Conservation (phyloP, 2,329 filamentous ascomycete species). For the Cryphonectria radicalis region DNA sequence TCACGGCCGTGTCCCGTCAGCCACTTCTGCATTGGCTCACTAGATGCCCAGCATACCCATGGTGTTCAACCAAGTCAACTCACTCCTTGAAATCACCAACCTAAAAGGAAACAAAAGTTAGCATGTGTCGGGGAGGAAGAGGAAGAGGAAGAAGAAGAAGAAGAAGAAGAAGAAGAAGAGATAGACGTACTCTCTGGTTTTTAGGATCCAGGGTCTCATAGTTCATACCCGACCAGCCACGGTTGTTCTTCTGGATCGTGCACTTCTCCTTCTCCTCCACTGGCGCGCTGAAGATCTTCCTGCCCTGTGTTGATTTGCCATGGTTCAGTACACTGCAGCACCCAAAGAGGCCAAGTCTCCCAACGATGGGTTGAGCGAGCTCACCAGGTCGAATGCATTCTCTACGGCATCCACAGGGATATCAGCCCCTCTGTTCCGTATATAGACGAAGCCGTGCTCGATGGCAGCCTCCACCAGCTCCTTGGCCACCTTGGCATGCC, state of each 20-base stretch:
- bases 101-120: conserved; percentile 45
- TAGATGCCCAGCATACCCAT: neutral
- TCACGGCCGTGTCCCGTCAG: neutral
- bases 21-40: neutral
- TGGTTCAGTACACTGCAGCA: neutral
- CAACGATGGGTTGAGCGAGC: neutral
- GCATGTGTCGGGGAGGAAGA: neutral
- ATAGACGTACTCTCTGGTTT: conserved; percentile 68
- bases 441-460: conserved; percentile 87
- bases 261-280: conserved; percentile 74
- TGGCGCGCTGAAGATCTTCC: conserved; percentile 73
- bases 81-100: conserved; percentile 89
- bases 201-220: conserved; percentile 85
- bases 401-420: conserved; percentile 71
- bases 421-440: conserved; percentile 73
- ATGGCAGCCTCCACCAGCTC: conserved; percentile 79
- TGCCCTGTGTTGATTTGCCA: conserved; percentile 33
- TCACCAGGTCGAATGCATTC: conserved; percentile 74
- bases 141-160: no score
- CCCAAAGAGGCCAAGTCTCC: conserved; percentile 31
- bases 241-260: conserved; percentile 78
- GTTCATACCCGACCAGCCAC: conserved; percentile 88
- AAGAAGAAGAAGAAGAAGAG: no score
- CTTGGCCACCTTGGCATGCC: conserved; percentile 62
- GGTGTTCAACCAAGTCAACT: conserved; percentile 29